A percentile compares a stretch with the other conserved stretches of the same genome.
Evolutionary conservation across 1,139 yeast genomes (phyloP).

Genomic region (Diutina neorugosa): DNA sequence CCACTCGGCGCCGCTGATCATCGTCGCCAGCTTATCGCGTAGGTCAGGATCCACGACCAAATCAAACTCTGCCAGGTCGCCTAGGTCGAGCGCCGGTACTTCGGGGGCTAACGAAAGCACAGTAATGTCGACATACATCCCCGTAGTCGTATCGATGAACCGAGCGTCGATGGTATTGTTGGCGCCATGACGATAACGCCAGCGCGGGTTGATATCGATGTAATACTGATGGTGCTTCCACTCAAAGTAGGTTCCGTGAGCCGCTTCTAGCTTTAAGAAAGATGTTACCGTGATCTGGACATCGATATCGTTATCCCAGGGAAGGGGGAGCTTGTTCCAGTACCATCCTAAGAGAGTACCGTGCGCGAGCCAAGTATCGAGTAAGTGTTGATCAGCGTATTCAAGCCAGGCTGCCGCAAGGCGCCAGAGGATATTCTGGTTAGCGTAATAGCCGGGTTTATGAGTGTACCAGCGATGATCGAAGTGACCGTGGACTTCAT

Average conservation of each 20-base stretch:
- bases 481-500: not conserved
- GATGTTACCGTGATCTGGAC: conserved; percentile 34
- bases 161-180: conserved; percentile 50
- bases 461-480: not conserved
- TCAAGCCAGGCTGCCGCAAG: conserved; percentile 42
- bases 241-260: conserved; percentile 36
- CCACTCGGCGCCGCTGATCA: conserved; percentile 11
- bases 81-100: conserved; percentile 2
- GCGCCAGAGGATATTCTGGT: conserved; percentile 10
- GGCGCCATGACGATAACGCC: conserved; percentile 23
- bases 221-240: conserved; percentile 36
- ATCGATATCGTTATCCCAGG: conserved; percentile 56
- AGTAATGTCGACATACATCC: conserved; percentile 50
- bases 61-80: conserved; percentile 14
- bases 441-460: not conserved
- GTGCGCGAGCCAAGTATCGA: conserved; percentile 48
- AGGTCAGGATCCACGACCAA: conserved; percentile 22
- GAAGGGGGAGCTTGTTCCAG: conserved; percentile 47
- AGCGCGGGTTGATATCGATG: conserved; percentile 38
- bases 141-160: conserved; percentile 41
- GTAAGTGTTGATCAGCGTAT: conserved; percentile 28
- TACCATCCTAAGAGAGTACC: conserved; percentile 50
- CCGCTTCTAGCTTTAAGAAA: conserved; percentile 8
- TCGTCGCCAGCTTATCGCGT: not conserved
- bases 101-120: conserved; percentile 24